Evolutionary conservation across 495 filamentous ascomycete species (phyloP).

Genomic region (Neurospora discreta): DNA sequence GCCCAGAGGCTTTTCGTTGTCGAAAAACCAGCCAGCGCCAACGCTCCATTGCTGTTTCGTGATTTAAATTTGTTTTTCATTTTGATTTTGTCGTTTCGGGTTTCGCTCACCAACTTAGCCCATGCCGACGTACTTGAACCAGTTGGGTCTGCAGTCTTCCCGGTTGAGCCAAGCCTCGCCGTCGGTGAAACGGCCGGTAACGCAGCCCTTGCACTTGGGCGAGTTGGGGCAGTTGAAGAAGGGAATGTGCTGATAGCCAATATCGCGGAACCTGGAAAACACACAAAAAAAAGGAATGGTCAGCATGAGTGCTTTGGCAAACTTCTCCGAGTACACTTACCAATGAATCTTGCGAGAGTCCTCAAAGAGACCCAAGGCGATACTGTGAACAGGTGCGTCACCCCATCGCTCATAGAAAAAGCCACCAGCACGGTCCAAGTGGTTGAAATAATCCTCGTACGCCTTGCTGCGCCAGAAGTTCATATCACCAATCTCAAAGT

Average conservation of each 20-base stretch:
- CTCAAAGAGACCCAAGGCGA: slow-evolving; percentile 89
- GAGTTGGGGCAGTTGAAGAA: slow-evolving; percentile 98
- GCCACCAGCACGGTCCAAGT: slow-evolving; percentile 84
- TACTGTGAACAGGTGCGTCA: slow-evolving; percentile 93
- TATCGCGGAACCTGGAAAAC: slow-evolving; percentile 98
- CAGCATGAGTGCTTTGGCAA: neutral
- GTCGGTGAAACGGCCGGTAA: slow-evolving; percentile 74
- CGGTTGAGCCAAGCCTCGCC: slow-evolving; percentile 72
- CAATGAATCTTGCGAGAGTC: slow-evolving; percentile 88
- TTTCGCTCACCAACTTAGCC: slow-evolving; percentile 32
- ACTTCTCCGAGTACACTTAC: slow-evolving; percentile 39
- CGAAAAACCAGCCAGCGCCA: neutral
- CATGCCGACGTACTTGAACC: slow-evolving; percentile 90
- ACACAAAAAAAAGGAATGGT: neutral
- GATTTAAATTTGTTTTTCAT: neutral
- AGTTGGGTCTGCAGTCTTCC: slow-evolving; percentile 93
- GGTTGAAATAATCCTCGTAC: slow-evolving; percentile 94
- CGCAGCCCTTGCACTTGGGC: slow-evolving; percentile 85
- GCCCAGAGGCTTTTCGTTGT: neutral
- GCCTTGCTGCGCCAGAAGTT: slow-evolving; percentile 83
- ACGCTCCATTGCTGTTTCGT: neutral
- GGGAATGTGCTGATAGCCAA: slow-evolving; percentile 96
- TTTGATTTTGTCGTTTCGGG: neutral
- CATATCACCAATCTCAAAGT: slow-evolving; percentile 97
- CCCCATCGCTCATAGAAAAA: slow-evolving; percentile 99